These are phyloP conservation scores for Phytophthora pistaciae DNA, from an alignment of 352 stramenopile genomes.

Conservation along the genomic window DNA sequence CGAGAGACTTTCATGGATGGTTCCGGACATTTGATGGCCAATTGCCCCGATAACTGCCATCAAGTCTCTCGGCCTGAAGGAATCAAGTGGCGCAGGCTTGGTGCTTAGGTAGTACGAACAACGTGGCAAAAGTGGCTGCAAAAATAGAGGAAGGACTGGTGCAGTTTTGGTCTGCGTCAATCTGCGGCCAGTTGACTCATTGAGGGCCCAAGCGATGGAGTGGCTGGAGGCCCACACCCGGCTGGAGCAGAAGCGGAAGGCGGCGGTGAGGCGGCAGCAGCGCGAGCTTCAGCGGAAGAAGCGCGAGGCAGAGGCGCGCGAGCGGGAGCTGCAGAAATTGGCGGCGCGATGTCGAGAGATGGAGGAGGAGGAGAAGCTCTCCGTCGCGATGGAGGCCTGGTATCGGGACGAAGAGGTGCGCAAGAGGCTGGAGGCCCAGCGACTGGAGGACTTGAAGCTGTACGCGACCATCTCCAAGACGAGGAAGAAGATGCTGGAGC, in stretches of 20 bases:
- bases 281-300: constrained; percentile 50
- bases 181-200: neutral
- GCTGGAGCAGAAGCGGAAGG: constrained; percentile 57
- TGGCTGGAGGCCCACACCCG: constrained; percentile 57
- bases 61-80: neutral
- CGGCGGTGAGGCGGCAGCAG: constrained; percentile 55
- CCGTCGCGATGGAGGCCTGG: constrained; percentile 46
- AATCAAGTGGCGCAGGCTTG: neutral
- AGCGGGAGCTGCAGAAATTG: constrained; percentile 45
- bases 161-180: neutral
- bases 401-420: constrained; percentile 35
- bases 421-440: constrained; percentile 34
- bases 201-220: constrained; percentile 36
- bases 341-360: constrained; percentile 54
- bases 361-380: constrained; percentile 59
- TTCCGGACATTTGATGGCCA: constrained; percentile 12
- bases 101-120: neutral
- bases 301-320: constrained; percentile 28
- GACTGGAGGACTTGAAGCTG: constrained; percentile 49
- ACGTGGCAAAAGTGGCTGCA: neutral
- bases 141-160: constrained; percentile 5
- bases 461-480: constrained; percentile 35
- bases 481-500: constrained; percentile 33
- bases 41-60: constrained; percentile 17
- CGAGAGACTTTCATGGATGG: constrained; percentile 32